phyloP scores from a whole-genome alignment of 78 protist genomes.

The Guillardia theta region DNA sequence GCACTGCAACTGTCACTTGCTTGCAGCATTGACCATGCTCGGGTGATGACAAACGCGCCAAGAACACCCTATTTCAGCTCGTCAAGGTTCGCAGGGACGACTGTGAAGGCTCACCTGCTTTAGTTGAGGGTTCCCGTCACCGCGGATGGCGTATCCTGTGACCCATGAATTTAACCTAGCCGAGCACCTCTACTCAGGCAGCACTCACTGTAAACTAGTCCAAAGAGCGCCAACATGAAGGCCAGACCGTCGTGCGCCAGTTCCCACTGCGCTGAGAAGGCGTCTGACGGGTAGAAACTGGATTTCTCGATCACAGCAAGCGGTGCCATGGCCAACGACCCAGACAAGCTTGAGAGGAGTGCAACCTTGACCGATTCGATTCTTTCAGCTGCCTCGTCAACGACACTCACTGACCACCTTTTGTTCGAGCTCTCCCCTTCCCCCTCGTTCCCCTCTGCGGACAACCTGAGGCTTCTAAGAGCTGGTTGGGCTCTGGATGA shows the following conservation, averaged over 20 bases:
- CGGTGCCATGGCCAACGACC: background rate
- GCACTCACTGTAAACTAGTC: slow-evolving; percentile 1
- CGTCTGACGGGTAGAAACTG: background rate
- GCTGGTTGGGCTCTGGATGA: no score
- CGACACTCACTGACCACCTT: background rate
- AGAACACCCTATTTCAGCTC: background rate
- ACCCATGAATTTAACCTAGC: background rate
- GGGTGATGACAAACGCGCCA: slow-evolving; percentile 44
- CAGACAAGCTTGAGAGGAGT: background rate
- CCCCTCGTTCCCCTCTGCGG: no score
- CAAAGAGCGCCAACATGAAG: slow-evolving; percentile 10
- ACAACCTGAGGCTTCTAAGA: no score
- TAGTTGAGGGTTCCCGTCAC: slow-evolving; percentile 12
- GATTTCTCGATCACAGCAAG: background rate
- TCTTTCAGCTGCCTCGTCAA: background rate
- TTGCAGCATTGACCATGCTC: background rate
- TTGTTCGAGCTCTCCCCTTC: no score
- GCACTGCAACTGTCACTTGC: background rate
- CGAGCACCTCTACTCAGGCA: background rate
- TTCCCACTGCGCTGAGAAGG: slow-evolving; percentile 26
- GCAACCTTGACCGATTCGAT: background rate
- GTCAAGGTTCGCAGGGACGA: background rate
- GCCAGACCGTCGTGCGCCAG: background rate
- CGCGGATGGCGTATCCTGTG: slow-evolving; percentile 23
- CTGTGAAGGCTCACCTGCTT: background rate